phyloP scores from a whole-genome alignment of 2,329 filamentous ascomycete species.

The Lecanicillium sp. region DNA sequence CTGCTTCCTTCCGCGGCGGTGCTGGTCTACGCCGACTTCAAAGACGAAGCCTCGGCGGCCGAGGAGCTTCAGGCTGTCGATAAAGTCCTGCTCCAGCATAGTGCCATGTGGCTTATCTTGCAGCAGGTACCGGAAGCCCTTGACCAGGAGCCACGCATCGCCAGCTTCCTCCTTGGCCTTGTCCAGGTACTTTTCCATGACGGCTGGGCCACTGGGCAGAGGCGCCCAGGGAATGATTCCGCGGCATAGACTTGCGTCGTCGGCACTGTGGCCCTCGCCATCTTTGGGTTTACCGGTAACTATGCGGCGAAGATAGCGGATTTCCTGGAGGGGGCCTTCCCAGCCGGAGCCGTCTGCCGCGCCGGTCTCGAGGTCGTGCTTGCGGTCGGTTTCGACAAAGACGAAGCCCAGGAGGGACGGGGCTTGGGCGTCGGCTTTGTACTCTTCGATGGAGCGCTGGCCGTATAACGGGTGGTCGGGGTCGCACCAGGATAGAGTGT shows the following conservation, averaged over 20 bases:
- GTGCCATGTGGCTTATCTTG: conserved; percentile 65
- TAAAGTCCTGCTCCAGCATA: conserved; percentile 55
- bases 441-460: conserved; percentile 58
- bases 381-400: conserved; percentile 76
- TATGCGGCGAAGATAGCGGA: conserved; percentile 60
- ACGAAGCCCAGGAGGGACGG: conserved; percentile 59
- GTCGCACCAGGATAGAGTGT: conserved; percentile 62
- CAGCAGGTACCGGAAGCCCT: conserved; percentile 75
- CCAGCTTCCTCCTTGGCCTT: conserved; percentile 54
- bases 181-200: conserved; percentile 57
- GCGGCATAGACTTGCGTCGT: conserved; percentile 44
- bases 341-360: conserved; percentile 48
- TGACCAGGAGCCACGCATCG: conserved; percentile 56
- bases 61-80: conserved; percentile 57
- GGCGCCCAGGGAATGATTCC: conserved; percentile 85
- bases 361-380: conserved; percentile 44
- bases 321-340: conserved; percentile 60
- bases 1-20: conserved; percentile 66
- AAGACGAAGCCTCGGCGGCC: conserved; percentile 60
- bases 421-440: conserved; percentile 37
- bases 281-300: conserved; percentile 48
- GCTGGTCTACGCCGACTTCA: conserved; percentile 77
- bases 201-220: conserved; percentile 52
- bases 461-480: conserved; percentile 50
- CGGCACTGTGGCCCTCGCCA: conserved; percentile 46